Conservation (phyloP, 164 flowering plant genomes). For the Dillenia suffruticosa region DNA sequence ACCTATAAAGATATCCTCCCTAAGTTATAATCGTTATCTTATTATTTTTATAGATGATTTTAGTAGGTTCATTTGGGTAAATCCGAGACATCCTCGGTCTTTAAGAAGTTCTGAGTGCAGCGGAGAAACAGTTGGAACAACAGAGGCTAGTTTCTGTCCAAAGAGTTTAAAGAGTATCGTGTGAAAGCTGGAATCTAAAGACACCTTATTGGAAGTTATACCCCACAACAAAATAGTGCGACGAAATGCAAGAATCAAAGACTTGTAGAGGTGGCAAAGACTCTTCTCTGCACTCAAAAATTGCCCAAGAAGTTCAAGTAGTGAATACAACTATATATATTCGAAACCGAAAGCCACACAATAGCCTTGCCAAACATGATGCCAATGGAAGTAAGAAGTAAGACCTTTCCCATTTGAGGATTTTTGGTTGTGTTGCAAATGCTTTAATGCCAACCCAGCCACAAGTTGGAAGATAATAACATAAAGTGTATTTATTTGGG, state of each 20-base stretch:
- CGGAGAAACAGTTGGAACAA: constrained; percentile 1
- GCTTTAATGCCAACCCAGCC: not conserved
- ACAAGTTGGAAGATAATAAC: constrained; percentile 1
- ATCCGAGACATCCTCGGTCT: not conserved
- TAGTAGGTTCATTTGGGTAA: constrained; percentile 2
- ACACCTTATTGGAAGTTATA: too few species aligned
- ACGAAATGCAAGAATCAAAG: too few species aligned
- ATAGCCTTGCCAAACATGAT: not conserved
- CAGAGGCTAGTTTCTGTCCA: too few species aligned
- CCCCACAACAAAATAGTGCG: too few species aligned
- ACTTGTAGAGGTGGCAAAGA: too few species aligned
- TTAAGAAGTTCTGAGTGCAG: not conserved
- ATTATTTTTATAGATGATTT: not conserved
- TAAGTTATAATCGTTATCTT: not conserved
- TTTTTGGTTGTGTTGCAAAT: constrained; percentile 1
- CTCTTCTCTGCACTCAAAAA: too few species aligned
- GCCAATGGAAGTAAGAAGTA: constrained; percentile 5
- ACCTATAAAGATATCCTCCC: not conserved
- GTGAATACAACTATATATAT: not conserved
- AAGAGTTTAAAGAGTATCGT: too few species aligned
- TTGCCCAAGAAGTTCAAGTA: constrained; percentile 4
- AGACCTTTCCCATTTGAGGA: not conserved
- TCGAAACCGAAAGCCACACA: not conserved
- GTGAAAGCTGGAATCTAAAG: too few species aligned
- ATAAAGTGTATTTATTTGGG: constrained; percentile 2